Evolutionary conservation across 208 protist species (phyloP).

Genomic region (Wallacemonas sp.): DNA sequence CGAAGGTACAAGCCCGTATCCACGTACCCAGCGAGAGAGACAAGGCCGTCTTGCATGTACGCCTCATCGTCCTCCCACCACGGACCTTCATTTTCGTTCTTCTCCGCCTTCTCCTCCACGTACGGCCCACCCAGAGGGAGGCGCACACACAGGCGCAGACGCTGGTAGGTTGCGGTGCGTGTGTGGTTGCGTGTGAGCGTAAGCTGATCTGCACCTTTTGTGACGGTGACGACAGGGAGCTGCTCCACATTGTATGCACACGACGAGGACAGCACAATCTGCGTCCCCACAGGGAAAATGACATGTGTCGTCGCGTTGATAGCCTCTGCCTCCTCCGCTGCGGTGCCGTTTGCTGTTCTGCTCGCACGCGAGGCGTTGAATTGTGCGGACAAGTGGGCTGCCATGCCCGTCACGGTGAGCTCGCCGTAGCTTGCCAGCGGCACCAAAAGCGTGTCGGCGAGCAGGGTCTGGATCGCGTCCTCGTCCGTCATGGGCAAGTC

Average conservation of each 20-base stretch:
- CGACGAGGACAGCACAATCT: slow-evolving; percentile 47
- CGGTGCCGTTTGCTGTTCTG: neutral
- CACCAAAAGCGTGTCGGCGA: slow-evolving; percentile 62
- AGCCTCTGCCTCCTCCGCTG: slow-evolving; percentile 10
- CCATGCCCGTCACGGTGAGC: slow-evolving; percentile 38
- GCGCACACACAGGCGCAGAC: slow-evolving; percentile 46
- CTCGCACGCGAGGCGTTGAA: neutral
- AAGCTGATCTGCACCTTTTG: slow-evolving; percentile 25
- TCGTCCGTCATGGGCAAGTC: slow-evolving; percentile 38
- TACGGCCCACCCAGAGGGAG: slow-evolving; percentile 1
- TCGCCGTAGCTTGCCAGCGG: slow-evolving; percentile 42
- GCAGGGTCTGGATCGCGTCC: slow-evolving; percentile 38
- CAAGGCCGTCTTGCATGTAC: neutral
- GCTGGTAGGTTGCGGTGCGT: slow-evolving; percentile 15
- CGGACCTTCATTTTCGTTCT: slow-evolving; percentile 9
- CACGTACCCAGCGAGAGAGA: slow-evolving; percentile 26
- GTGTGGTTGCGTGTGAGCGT: slow-evolving; percentile 50
- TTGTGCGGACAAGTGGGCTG: neutral
- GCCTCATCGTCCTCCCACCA: slow-evolving; percentile 18
- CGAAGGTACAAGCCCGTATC: slow-evolving; percentile 53
- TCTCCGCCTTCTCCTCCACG: neutral
- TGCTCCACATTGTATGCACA: slow-evolving; percentile 50
- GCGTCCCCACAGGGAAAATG: slow-evolving; percentile 30
- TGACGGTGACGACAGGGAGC: slow-evolving; percentile 42
- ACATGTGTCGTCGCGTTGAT: slow-evolving; percentile 4